Evolutionary conservation across 352 stramenopile genomes (phyloP).

Genomic region (Phytopythium aichiense): DNA sequence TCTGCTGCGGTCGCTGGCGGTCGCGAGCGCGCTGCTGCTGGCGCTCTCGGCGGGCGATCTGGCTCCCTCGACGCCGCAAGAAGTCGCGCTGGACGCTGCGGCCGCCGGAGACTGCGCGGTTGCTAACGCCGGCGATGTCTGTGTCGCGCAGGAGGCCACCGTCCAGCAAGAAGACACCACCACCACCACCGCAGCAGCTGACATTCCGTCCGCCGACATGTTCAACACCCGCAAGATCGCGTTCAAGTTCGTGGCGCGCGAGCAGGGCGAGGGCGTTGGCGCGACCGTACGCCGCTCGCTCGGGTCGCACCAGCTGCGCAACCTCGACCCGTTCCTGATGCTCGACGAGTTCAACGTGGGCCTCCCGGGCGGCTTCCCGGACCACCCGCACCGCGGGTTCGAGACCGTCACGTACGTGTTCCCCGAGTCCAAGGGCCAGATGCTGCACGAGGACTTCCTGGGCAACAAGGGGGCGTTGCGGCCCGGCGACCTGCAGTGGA

Average conservation of each 20-base stretch:
- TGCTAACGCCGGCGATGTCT: slow-evolving; percentile 4
- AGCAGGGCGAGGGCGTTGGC: slow-evolving; percentile 37
- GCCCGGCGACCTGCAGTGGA: slow-evolving; percentile 51
- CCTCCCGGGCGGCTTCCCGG: slow-evolving; percentile 74
- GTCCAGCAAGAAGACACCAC: not conserved
- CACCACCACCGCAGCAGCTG: not conserved
- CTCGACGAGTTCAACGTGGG: slow-evolving; percentile 43
- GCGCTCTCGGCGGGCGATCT: not conserved
- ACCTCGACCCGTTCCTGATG: slow-evolving; percentile 50
- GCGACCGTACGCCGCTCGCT: slow-evolving; percentile 33
- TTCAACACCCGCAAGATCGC: slow-evolving; percentile 21
- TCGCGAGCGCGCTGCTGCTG: slow-evolving; percentile 1
- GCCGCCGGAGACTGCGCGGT: not conserved
- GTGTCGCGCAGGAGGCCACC: not conserved
- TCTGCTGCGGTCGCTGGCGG: not conserved
- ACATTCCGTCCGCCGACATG: slow-evolving; percentile 11
- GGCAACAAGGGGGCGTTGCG: slow-evolving; percentile 39
- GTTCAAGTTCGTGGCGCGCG: slow-evolving; percentile 28
- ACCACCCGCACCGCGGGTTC: slow-evolving; percentile 90
- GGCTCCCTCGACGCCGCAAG: not conserved
- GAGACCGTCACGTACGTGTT: slow-evolving; percentile 90
- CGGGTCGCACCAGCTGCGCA: slow-evolving; percentile 24
- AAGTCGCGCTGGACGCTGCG: not conserved
- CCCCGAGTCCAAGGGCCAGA: slow-evolving; percentile 57
- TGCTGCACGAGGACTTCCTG: slow-evolving; percentile 82